Evolutionary conservation across 208 protist genomes (phyloP), one percentile per base, ranked within the genome.

Genomic region (Crithidia thermophila): DNA sequence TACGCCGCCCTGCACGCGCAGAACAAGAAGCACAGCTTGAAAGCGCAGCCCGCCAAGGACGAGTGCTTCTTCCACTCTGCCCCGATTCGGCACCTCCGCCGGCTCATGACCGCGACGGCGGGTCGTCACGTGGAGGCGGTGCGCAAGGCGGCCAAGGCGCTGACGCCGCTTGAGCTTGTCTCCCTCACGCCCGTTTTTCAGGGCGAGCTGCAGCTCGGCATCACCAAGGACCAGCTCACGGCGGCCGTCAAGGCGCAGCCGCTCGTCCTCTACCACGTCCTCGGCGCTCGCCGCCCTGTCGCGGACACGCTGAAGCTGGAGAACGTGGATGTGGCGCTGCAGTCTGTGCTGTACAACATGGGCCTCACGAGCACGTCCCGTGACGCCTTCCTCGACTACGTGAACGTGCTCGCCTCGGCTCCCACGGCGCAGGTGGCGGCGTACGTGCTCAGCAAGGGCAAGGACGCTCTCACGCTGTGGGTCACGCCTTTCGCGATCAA

Each of bases 401-500:
- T 93, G 13, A 62, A 78, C 33, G 59, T 91, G 20, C 67, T 95
- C 25, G 81, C 82, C 25, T 60, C 79, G 2, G 57, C 82, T 31
- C 74, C 81, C 20, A 70, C 58, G 18, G 56, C 65, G 27, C 70
- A 65, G 23, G 64, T 86, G 28, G 57, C 69, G 5, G 67, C 53
- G 39, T 88, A 79, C 63, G 55, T 91, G 30, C 42, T 40, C 11
- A 53, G 63, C 27, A 69, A 58, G 40, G 86, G 84, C 20, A 83
- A 84, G 67, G 91, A 96, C 63, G 74, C 77, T 9, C 67, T 94
- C 47, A 46, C 72, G 11, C 76, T 82, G 49, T 72, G 90, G 27
- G 63, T 93, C 36, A 85, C 66, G 14, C 91, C 91, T 11, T 94
- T 94, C 72, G 72, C 88, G 27, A 81, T 77, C 60, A 88, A 94